A percentile compares a stretch with the other conserved stretches of the same genome.
phyloP scores from a whole-genome alignment of 1,284 basidiomycete genomes.

The Coniferiporia weirii region DNA sequence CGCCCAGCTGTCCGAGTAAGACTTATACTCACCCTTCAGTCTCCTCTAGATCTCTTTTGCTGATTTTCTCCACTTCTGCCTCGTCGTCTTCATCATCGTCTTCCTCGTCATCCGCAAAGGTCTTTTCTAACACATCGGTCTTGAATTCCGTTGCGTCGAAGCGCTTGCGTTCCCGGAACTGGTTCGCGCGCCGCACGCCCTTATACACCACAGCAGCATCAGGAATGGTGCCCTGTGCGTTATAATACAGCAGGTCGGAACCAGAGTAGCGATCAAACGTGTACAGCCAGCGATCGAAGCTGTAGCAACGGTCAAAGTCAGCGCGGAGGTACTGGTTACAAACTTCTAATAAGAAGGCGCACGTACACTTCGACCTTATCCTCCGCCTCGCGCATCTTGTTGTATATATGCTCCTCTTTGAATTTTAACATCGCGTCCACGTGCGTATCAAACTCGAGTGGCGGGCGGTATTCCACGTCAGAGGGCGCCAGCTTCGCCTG shows the following conservation, averaged over 20 bases:
- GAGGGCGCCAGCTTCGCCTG: constrained; percentile 39
- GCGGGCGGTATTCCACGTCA: constrained; percentile 53
- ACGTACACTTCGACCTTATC: constrained; percentile 72
- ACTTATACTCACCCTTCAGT: constrained; percentile 51
- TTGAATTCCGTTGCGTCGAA: constrained; percentile 60
- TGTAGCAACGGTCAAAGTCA: constrained; percentile 24
- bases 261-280: constrained; percentile 66
- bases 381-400: constrained; percentile 80
- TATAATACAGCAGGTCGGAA: constrained; percentile 64
- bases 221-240: constrained; percentile 67
- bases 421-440: constrained; percentile 67
- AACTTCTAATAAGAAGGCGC: background rate
- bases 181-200: constrained; percentile 51
- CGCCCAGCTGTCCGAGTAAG: background rate
- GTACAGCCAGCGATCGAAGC: constrained; percentile 74
- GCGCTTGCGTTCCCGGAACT: constrained; percentile 60
- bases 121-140: constrained; percentile 27
- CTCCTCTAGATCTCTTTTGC: constrained; percentile 57
- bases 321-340: too few species aligned
- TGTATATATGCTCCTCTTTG: constrained; percentile 81
- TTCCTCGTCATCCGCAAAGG: constrained; percentile 33
- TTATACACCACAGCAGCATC: constrained; percentile 57
- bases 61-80: constrained; percentile 42
- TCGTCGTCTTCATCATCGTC: constrained; percentile 55
- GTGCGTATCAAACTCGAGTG: constrained; percentile 69